A percentile compares a stretch with the other conserved stretches of the same genome.
Evolutionary conservation across 2,329 filamentous ascomycete species (phyloP).

Genomic region (Aspergillus intermedius): DNA sequence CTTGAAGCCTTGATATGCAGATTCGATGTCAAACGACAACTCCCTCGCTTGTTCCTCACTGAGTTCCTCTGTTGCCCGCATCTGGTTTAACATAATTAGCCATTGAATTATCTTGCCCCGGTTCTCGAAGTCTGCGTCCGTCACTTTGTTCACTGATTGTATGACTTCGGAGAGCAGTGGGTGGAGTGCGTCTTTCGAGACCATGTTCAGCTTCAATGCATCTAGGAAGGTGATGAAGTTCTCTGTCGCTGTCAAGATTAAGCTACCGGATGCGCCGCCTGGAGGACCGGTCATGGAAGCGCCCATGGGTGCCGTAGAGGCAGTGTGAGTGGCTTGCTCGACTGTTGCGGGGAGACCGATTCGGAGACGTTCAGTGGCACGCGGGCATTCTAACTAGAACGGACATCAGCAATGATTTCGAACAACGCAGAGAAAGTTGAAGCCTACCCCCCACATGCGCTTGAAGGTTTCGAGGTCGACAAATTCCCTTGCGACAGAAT

Average conservation of each 20-base stretch:
- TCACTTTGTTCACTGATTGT: slow-evolving; percentile 94
- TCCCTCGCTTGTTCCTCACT: slow-evolving; percentile 81
- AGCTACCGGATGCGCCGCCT: slow-evolving; percentile 47
- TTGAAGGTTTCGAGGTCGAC: slow-evolving; percentile 87
- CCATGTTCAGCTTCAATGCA: slow-evolving; percentile 81
- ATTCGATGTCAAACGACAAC: slow-evolving; percentile 86
- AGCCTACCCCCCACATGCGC: slow-evolving; percentile 76
- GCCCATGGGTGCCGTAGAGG: slow-evolving; percentile 37
- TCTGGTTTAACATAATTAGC: slow-evolving; percentile 95
- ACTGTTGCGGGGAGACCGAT: slow-evolving; percentile 87
- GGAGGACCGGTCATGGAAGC: slow-evolving; percentile 19
- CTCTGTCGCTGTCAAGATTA: slow-evolving; percentile 88
- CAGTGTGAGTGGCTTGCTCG: slow-evolving; percentile 51
- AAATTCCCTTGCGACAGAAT: slow-evolving; percentile 83
- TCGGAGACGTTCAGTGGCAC: slow-evolving; percentile 84
- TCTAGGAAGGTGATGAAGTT: slow-evolving; percentile 98
- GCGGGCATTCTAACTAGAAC: slow-evolving; percentile 78
- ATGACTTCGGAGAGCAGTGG: slow-evolving; percentile 92
- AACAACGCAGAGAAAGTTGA: background rate
- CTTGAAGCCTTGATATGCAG: slow-evolving; percentile 92
- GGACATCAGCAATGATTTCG: slow-evolving; percentile 8
- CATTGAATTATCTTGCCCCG: slow-evolving; percentile 97
- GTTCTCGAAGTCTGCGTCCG: slow-evolving; percentile 88
- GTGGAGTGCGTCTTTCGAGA: slow-evolving; percentile 95
- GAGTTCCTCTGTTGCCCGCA: slow-evolving; percentile 90